Evolutionary conservation across 805 yeast genomes (phyloP), one percentile per base, ranked within the genome.

Genomic region (Saccharomycopsis sp.): DNA sequence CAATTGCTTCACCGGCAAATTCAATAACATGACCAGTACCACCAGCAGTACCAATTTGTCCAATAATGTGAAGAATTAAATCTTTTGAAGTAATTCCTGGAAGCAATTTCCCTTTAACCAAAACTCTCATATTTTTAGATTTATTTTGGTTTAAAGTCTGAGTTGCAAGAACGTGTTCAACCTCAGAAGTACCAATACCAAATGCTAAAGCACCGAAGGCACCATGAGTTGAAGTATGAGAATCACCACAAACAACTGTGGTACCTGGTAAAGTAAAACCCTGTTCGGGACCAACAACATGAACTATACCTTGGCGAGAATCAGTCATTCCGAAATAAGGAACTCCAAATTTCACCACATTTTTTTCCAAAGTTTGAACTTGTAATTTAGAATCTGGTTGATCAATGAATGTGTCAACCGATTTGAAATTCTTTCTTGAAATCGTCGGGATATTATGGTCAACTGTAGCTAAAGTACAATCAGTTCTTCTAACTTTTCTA

Each of bases 161-260:
- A 2, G 98, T 93, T 41, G 99, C 98, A 59, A 93, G 71, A 49
- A 93, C 98, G 63, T 93, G 99, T 71, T 93, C 98, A 44, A 93
- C 98, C 69, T 93, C 98, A 11, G 97, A 89, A 47, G 98, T 93
- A 63, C 98, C 99, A 59, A 93, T 93, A 68, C 99, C 99, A 58
- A 93, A 93, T 9, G 98, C 98, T 47, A 93, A 74, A 7, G 97
- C 71, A 51, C 99, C 98, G 61, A 93, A 93, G 36, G 98, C 98
- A 58, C 99, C 98, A 61, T 93, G 98, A 1, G 99, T 93, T 2
- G 97, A 87, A 22, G 98, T 93, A 64, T 93, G 99, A 3, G 97
- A 88, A 64, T 93, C 99, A 65, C 99, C 99, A 68, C 98, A 93
- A 36, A 93, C 99, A 27, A 93, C 96, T 3, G 98, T 93, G 41